Evolutionary conservation across 441 rosid genomes (phyloP).

Genomic region (Gossypium schwendimanii): DNA sequence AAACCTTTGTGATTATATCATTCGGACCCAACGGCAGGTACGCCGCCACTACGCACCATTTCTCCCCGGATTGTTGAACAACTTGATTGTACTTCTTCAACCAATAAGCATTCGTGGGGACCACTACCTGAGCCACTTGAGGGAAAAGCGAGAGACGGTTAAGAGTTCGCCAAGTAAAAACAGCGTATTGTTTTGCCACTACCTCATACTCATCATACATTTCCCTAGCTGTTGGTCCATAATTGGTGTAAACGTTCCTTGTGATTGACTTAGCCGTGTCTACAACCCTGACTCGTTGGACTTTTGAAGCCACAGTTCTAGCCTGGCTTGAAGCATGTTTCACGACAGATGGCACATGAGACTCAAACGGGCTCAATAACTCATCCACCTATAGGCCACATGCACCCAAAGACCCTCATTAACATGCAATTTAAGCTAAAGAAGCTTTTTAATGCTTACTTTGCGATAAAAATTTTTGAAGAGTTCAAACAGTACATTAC

Average conservation of each 20-base stretch:
- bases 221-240: slow-evolving; percentile 24
- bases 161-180: slow-evolving; percentile 30
- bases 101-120: slow-evolving; percentile 45
- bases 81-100: slow-evolving; percentile 28
- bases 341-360: slow-evolving; percentile 39
- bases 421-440: too few relatives aligned
- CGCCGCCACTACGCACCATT: slow-evolving; percentile 25
- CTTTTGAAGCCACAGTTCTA: slow-evolving; percentile 39
- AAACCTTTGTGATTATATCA: slow-evolving; percentile 22
- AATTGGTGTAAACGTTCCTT: slow-evolving; percentile 19
- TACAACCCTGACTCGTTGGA: slow-evolving; percentile 33
- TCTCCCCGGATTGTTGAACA: background rate
- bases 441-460: slow-evolving; percentile 18
- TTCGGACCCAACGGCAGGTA: slow-evolving; percentile 42
- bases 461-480: slow-evolving; percentile 44
- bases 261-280: slow-evolving; percentile 22
- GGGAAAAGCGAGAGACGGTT: slow-evolving; percentile 36
- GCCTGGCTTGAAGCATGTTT: slow-evolving; percentile 42
- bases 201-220: slow-evolving; percentile 32
- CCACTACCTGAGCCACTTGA: slow-evolving; percentile 32
- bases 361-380: slow-evolving; percentile 28
- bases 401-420: too few relatives aligned
- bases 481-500: slow-evolving; percentile 33
- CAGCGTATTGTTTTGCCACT: slow-evolving; percentile 35
- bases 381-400: slow-evolving; percentile 34